Evolutionary conservation across 169 alveolate species (phyloP).

Genomic region (Plasmodium berghei): DNA sequence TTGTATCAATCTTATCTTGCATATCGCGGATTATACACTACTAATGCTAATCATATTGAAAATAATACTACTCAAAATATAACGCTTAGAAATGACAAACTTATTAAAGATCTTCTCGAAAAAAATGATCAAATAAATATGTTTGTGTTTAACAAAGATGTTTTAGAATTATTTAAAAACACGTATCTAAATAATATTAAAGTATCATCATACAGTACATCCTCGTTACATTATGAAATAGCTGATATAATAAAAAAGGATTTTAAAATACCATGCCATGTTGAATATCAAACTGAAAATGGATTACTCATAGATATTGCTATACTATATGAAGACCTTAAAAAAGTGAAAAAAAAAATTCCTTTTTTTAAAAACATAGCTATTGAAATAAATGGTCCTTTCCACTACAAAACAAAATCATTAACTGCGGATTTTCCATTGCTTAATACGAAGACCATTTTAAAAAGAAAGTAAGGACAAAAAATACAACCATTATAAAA

Average conservation of each 20-base stretch:
- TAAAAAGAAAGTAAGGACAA: slow-evolving; percentile 39
- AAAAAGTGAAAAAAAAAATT: slow-evolving; percentile 7
- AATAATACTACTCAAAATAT: not conserved
- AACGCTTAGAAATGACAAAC: not conserved
- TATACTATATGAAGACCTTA: slow-evolving; percentile 49
- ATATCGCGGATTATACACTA: slow-evolving; percentile 8
- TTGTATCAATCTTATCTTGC: slow-evolving; percentile 62
- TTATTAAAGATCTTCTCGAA: not conserved
- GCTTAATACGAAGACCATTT: slow-evolving; percentile 56
- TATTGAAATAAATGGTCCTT: slow-evolving; percentile 73
- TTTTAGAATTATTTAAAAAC: slow-evolving; percentile 21
- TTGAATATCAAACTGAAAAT: slow-evolving; percentile 41
- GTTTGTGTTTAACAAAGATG: not conserved
- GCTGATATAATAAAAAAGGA: slow-evolving; percentile 69
- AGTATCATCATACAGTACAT: slow-evolving; percentile 42
- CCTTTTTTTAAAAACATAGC: slow-evolving; percentile 38
- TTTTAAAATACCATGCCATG: slow-evolving; percentile 71
- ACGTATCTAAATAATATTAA: slow-evolving; percentile 51
- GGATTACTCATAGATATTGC: slow-evolving; percentile 65
- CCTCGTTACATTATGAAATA: slow-evolving; percentile 70
- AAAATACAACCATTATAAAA: not conserved
- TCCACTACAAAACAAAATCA: slow-evolving; percentile 71
- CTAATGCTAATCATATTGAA: not conserved
- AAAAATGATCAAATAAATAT: slow-evolving; percentile 33
- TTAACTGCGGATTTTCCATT: slow-evolving; percentile 7